These are phyloP conservation scores for Ilyonectria mors-panacis DNA, from an alignment of 2,329 filamentous ascomycete genomes.

Conservation along the genomic window DNA sequence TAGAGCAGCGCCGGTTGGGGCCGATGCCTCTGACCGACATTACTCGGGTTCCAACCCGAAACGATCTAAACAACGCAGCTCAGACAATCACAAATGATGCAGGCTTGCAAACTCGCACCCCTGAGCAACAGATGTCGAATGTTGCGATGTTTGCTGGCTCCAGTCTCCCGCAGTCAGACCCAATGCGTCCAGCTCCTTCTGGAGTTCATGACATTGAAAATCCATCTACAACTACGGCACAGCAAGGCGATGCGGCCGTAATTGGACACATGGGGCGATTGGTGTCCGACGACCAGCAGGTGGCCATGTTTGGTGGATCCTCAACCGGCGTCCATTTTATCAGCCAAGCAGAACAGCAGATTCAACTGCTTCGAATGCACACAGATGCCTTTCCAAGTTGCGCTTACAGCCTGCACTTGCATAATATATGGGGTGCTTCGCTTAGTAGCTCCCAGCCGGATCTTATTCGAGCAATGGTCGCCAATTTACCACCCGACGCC, in stretches of 20 bases:
- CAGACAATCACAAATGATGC: neutral
- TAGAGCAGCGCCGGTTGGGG: constrained; percentile 16
- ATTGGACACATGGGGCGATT: constrained; percentile 48
- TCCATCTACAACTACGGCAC: neutral
- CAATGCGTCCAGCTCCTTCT: neutral
- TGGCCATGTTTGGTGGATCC: constrained; percentile 46
- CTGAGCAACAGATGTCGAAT: neutral
- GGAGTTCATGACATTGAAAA: neutral
- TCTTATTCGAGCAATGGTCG: constrained; percentile 23
- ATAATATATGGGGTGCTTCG: constrained; percentile 38
- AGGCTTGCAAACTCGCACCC: neutral
- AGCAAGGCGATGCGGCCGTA: constrained; percentile 27
- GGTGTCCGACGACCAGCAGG: constrained; percentile 37
- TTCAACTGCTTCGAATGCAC: constrained; percentile 43
- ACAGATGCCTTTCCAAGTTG: constrained; percentile 44
- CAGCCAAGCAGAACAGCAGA: constrained; percentile 45
- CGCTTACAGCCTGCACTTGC: constrained; percentile 42
- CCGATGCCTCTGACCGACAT: neutral
- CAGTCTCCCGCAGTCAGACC: neutral
- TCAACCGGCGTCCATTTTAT: constrained; percentile 49
- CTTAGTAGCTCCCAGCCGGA: neutral
- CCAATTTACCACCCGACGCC: constrained; percentile 32
- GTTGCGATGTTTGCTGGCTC: neutral
- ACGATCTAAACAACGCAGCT: no score
- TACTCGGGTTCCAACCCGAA: neutral